Percentiles rank a stretch among this genome's conserved stretches.
Conservation (phyloP, 768 basidiomycete species). For the Tephrocybe sp. region DNA sequence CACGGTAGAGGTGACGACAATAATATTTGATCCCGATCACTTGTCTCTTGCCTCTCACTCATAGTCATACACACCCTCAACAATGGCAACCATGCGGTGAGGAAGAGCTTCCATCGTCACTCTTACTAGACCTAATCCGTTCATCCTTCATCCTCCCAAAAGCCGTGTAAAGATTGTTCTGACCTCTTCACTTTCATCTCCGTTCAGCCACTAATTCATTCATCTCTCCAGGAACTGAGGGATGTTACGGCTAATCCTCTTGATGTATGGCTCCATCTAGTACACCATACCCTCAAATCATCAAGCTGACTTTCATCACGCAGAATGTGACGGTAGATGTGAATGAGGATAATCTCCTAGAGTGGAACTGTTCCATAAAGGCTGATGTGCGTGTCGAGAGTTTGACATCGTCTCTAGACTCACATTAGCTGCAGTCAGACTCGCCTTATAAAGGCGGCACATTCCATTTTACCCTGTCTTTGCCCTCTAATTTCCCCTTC, state of each 20-base stretch:
- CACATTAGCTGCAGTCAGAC: conserved; percentile 45
- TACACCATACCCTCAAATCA: conserved; percentile 8
- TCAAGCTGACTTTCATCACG: conserved; percentile 4
- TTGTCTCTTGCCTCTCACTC: background rate
- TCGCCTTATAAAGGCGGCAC: conserved; percentile 84
- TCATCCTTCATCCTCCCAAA: conserved; percentile 7
- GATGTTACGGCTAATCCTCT: conserved; percentile 64
- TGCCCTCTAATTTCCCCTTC: conserved; percentile 86
- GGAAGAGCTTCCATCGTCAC: conserved; percentile 2
- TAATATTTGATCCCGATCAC: conserved; percentile 7
- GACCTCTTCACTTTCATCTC: background rate
- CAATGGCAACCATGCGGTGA: too few relatives aligned
- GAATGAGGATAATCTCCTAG: conserved; percentile 68
- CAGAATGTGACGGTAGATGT: conserved; percentile 65
- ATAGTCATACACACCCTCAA: background rate
- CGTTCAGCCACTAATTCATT: conserved; percentile 3
- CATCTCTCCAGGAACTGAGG: conserved; percentile 54
- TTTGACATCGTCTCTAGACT: conserved; percentile 3
- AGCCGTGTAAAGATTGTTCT: conserved; percentile 77
- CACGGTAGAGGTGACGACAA: conserved; percentile 1
- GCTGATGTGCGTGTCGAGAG: conserved; percentile 52
- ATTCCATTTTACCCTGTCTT: conserved; percentile 67
- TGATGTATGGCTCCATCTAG: conserved; percentile 38
- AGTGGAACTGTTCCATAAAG: conserved; percentile 78
- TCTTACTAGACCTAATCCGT: conserved; percentile 18